phyloP scores from a whole-genome alignment of 1,284 basidiomycete genomes.

The Athelia psychrophila region DNA sequence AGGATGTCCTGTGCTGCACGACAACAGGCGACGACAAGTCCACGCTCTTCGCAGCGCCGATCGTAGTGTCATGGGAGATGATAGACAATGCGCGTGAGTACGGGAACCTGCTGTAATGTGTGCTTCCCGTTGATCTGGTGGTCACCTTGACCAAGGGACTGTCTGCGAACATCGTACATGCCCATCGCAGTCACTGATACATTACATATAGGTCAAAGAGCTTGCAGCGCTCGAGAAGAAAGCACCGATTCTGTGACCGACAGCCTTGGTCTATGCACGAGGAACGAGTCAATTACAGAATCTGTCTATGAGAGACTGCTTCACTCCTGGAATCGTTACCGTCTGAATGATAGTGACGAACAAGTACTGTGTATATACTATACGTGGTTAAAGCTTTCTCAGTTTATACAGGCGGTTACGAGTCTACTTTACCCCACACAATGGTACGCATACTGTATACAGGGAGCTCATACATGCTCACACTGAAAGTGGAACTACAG shows the following conservation, averaged over 20 bases:
- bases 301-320: too few relatives aligned
- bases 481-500: too few relatives aligned
- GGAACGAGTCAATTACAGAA: too few relatives aligned
- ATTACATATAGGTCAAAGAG: background rate
- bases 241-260: conserved; percentile 4
- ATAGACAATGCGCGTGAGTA: background rate
- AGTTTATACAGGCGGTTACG: too few relatives aligned
- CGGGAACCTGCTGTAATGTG: background rate
- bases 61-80: background rate
- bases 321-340: too few relatives aligned
- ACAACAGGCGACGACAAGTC: background rate
- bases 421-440: too few relatives aligned
- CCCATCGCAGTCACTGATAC: background rate
- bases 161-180: background rate
- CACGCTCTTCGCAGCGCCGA: background rate
- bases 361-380: too few relatives aligned
- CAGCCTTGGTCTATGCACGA: too few relatives aligned
- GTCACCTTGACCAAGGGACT: background rate
- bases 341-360: too few relatives aligned
- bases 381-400: too few relatives aligned
- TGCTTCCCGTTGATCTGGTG: background rate
- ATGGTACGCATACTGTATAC: too few relatives aligned
- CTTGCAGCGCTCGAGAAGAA: background rate
- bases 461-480: too few relatives aligned
- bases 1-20: conserved; percentile 2